Conservation (phyloP, 139 green algal species). For the Pedinophyceae sp. region DNA sequence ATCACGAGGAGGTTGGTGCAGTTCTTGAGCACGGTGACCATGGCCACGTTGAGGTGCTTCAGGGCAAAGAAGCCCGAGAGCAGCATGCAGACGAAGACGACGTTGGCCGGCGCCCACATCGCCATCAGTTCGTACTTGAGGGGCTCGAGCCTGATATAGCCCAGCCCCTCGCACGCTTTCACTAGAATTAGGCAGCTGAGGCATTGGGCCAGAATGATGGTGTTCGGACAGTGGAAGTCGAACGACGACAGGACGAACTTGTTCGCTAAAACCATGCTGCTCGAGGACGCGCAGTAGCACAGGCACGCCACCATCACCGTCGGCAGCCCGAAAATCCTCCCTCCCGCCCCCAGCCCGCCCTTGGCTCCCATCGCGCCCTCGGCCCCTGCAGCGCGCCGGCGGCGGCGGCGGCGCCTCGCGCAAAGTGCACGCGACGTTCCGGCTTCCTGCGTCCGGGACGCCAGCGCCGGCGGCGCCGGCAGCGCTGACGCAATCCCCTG, state of each 20-base stretch:
- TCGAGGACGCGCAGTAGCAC: conserved; percentile 6
- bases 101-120: conserved; percentile 79
- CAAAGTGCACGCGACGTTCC: too few relatives aligned
- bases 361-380: too few relatives aligned
- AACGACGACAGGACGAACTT: conserved; percentile 33
- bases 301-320: not conserved
- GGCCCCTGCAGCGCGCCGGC: too few relatives aligned
- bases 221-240: conserved; percentile 46
- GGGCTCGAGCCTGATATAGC: conserved; percentile 46
- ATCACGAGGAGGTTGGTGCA: conserved; percentile 78
- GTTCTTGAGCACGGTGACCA: conserved; percentile 85
- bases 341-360: too few relatives aligned
- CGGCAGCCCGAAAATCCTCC: too few relatives aligned
- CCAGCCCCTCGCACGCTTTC: conserved; percentile 26
- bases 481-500: too few relatives aligned
- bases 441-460: too few relatives aligned
- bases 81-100: conserved; percentile 88
- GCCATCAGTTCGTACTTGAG: conserved; percentile 29
- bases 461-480: too few relatives aligned
- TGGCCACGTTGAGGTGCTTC: conserved; percentile 46
- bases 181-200: conserved; percentile 42
- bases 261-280: conserved; percentile 15
- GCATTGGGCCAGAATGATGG: conserved; percentile 74
- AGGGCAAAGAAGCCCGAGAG: conserved; percentile 64
- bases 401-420: too few relatives aligned